Percentiles rank a stretch among this genome's conserved stretches.
phyloP scores from a whole-genome alignment of 148 eudicot genomes.

The Vaccinium vitisidaea region DNA sequence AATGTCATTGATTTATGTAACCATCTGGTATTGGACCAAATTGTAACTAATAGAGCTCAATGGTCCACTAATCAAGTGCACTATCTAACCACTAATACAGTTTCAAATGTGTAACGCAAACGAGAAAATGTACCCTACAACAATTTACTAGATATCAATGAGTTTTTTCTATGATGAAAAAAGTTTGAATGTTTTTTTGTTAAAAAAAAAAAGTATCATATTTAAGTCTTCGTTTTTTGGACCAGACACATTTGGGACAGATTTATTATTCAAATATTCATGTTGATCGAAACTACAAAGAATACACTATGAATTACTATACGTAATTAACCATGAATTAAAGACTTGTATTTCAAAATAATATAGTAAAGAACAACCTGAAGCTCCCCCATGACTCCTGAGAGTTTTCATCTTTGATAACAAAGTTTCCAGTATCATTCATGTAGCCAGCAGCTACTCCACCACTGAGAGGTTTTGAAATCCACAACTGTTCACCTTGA shows the following conservation, averaged over 20 bases:
- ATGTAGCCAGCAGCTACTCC: not conserved
- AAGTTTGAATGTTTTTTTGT: no score
- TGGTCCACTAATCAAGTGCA: not conserved
- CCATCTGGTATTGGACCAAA: not conserved
- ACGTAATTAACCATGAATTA: not conserved
- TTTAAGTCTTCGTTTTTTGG: no score
- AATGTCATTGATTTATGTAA: not conserved
- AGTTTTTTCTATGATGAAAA: no score
- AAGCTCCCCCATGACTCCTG: not conserved
- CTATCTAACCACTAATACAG: not conserved
- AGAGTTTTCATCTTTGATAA: not conserved
- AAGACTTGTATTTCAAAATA: not conserved
- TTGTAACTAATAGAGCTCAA: not conserved
- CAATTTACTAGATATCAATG: no score
- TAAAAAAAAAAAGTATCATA: no score
- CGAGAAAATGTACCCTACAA: no score
- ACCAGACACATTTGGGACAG: no score
- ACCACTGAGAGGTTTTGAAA: not conserved
- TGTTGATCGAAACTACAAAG: no score
- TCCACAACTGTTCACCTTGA: not conserved
- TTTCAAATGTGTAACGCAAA: no score
- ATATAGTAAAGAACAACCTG: not conserved
- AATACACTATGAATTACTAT: not conserved
- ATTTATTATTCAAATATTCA: no score
- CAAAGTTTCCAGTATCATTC: constrained; percentile 9